phyloP scores from a whole-genome alignment of 1,284 basidiomycete species.

The Ceratobasidium sp. region DNA sequence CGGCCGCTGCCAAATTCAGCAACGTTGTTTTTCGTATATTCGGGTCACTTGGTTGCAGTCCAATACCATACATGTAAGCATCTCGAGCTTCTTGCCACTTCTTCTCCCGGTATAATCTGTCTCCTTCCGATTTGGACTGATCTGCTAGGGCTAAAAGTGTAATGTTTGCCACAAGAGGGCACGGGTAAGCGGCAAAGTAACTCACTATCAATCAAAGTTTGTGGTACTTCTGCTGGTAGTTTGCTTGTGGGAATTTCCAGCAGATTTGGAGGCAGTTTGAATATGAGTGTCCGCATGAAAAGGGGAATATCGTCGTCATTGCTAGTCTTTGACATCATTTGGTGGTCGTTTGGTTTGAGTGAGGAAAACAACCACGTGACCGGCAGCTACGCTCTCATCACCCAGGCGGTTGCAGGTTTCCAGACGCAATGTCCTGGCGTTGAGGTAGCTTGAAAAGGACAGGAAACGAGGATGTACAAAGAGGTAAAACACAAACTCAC shows the following conservation, averaged over 20 bases:
- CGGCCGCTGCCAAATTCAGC: neutral
- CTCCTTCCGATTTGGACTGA: neutral
- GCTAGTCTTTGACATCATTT: neutral
- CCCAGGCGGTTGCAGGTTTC: too few species aligned
- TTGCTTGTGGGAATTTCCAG: neutral
- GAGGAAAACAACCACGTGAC: too few species aligned
- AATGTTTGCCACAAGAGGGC: neutral
- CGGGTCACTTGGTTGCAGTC: neutral
- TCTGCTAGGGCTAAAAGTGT: neutral
- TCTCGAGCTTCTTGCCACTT: slow-evolving; percentile 18
- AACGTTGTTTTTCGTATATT: neutral
- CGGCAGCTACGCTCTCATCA: too few species aligned
- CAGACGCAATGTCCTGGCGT: too few species aligned
- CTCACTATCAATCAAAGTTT: neutral
- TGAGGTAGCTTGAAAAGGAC: too few species aligned
- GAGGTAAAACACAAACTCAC: too few species aligned
- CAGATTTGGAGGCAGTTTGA: neutral
- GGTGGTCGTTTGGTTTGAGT: too few species aligned
- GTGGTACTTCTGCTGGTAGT: neutral
- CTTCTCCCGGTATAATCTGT: neutral
- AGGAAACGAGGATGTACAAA: too few species aligned
- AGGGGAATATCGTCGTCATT: neutral
- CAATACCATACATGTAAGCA: neutral
- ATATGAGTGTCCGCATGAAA: neutral
- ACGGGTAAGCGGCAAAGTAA: too few species aligned